Evolutionary conservation across 2,329 filamentous ascomycete species (phyloP), one percentile per base, ranked within the genome.

Genomic region (Neocucurbitaria cava): DNA sequence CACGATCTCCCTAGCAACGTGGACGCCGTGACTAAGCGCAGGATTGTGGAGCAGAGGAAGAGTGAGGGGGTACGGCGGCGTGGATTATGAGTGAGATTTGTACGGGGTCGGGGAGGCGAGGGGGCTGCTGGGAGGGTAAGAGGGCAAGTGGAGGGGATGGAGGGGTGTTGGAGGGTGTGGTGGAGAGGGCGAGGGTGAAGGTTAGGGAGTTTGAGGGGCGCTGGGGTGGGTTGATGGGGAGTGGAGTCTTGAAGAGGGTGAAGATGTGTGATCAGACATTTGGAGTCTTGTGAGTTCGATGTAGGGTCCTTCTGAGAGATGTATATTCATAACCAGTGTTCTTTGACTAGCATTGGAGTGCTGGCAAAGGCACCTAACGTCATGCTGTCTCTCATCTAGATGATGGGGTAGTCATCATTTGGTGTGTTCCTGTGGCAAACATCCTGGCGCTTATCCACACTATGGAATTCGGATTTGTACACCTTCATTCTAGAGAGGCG

Each of bases 51-150:
- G 33, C 53, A 48, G 18, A 42, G 63, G n/a, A 43, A 55, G 43
- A 50, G 46, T 1, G 45, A 64, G 17, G 46, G 54, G 1, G 50
- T 49, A 1, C n/a, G n/a, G 65, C 63, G 9, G 52, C 52, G 11
- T n/a, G 5, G 1, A 56, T 61, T 35, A 66, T 65, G 49, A 38
- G 54, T 26, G 44, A 59, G 24, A 56, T 62, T 2, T 20, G 54
- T 7, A 26, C 52, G 1, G 59, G 15, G 54, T 52, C 10, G n/a
- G 28, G 24, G 43, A 33, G 15, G 21, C 60, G 20, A 45, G 44
- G 20, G 15, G 10, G 48, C 45, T 20, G 38, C 63, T 15, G 39
- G 18, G 30, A 23, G 52, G 39, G 54, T 63, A 24, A 31, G 54
- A 7, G 18, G 31, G 13, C 54, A 53, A 11, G 21, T 62, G 26